These are phyloP conservation scores for Aspergillus ochraceoroseus DNA, from an alignment of 2,329 filamentous ascomycete genomes.

Conservation along the genomic window DNA sequence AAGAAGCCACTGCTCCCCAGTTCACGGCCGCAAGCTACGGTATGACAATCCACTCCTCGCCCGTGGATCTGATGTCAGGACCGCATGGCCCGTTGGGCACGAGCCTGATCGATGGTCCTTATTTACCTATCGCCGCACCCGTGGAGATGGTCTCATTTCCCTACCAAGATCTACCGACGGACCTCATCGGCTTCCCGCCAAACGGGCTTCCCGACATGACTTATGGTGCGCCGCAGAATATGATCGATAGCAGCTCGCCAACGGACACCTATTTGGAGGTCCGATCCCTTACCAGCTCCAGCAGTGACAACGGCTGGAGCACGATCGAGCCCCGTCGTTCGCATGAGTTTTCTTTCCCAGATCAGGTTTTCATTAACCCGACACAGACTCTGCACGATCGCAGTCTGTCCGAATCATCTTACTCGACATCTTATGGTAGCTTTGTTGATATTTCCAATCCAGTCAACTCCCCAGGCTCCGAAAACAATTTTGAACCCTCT, in stretches of 20 bases:
- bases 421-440: constrained; percentile 68
- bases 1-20: constrained; percentile 53
- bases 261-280: constrained; percentile 80
- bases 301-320: constrained; percentile 81
- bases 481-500: constrained; percentile 61
- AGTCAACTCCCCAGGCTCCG: constrained; percentile 77
- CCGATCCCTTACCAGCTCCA: constrained; percentile 72
- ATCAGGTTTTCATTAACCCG: constrained; percentile 80
- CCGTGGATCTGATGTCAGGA: constrained; percentile 54
- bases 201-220: constrained; percentile 48
- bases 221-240: constrained; percentile 37
- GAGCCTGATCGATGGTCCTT: constrained; percentile 59
- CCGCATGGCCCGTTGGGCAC: constrained; percentile 60
- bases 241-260: constrained; percentile 58
- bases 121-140: constrained; percentile 50
- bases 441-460: constrained; percentile 78
- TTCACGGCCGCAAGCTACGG: constrained; percentile 56
- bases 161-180: constrained; percentile 74
- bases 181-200: constrained; percentile 54
- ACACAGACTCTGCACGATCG: constrained; percentile 83
- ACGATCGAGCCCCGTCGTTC: constrained; percentile 71
- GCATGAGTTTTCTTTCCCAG: constrained; percentile 61
- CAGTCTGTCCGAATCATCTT: constrained; percentile 78
- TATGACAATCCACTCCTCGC: constrained; percentile 42
- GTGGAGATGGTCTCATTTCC: constrained; percentile 64